Evolutionary conservation across 2,329 filamentous ascomycete species (phyloP).

Genomic region (Exophiala oligosperma): DNA sequence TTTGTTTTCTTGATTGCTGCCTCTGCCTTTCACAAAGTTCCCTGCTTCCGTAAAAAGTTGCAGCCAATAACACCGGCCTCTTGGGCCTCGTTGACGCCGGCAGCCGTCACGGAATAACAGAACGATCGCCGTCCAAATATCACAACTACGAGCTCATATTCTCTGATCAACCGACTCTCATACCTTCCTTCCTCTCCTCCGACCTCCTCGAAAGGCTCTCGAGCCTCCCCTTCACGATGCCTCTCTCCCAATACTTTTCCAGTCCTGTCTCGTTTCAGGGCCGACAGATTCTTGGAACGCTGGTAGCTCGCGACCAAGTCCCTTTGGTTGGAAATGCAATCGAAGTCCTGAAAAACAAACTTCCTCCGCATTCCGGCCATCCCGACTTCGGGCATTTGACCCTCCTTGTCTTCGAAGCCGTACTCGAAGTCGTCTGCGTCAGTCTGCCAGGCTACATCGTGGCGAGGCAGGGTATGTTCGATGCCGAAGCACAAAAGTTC

Average conservation of each 20-base stretch:
- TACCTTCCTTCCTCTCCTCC: background rate
- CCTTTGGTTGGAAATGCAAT: slow-evolving; percentile 17
- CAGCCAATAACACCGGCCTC: background rate
- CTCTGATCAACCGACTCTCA: background rate
- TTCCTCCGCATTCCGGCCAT: slow-evolving; percentile 40
- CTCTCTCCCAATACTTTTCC: slow-evolving; percentile 27
- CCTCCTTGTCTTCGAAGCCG: slow-evolving; percentile 88
- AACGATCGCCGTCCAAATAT: too few species aligned
- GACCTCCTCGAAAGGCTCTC: background rate
- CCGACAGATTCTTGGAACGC: slow-evolving; percentile 16
- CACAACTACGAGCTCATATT: too few species aligned
- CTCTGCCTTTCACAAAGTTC: background rate
- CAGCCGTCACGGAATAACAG: too few species aligned
- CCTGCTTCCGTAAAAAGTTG: background rate
- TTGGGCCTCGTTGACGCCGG: background rate
- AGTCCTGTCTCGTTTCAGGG: slow-evolving; percentile 24
- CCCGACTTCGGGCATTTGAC: slow-evolving; percentile 61
- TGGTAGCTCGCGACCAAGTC: slow-evolving; percentile 25
- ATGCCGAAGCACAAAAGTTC: slow-evolving; percentile 94
- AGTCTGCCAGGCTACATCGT: slow-evolving; percentile 92
- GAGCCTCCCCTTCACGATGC: slow-evolving; percentile 13
- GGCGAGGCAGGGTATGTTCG: slow-evolving; percentile 86
- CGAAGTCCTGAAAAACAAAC: slow-evolving; percentile 7
- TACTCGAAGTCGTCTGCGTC: slow-evolving; percentile 93
- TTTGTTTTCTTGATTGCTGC: background rate